Conservation (phyloP, 352 stramenopile genomes). For the Pythium oligandrum region DNA sequence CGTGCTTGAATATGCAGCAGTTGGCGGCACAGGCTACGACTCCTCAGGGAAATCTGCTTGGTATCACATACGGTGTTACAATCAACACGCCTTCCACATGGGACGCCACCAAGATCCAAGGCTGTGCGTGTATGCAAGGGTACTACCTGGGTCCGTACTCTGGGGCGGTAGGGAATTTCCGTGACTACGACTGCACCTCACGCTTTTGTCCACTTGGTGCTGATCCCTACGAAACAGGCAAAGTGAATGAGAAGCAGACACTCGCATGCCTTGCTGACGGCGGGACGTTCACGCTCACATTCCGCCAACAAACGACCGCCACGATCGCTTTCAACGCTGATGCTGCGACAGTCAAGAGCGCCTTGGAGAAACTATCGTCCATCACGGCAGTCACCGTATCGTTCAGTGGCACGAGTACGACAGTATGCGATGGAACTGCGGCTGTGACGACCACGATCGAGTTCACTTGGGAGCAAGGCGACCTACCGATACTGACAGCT, state of each 20-base stretch:
- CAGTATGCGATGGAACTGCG: slow-evolving; percentile 30
- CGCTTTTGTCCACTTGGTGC: slow-evolving; percentile 87
- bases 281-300: slow-evolving; percentile 64
- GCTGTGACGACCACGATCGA: slow-evolving; percentile 47
- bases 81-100: slow-evolving; percentile 58
- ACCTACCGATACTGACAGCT: slow-evolving; percentile 41
- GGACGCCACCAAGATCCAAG: slow-evolving; percentile 84
- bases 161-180: slow-evolving; percentile 44
- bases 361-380: slow-evolving; percentile 50
- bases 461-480: slow-evolving; percentile 67
- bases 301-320: slow-evolving; percentile 53
- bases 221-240: slow-evolving; percentile 67
- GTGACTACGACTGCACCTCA: slow-evolving; percentile 64
- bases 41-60: slow-evolving; percentile 33
- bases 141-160: slow-evolving; percentile 70
- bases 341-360: slow-evolving; percentile 30
- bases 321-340: slow-evolving; percentile 47
- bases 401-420: slow-evolving; percentile 26
- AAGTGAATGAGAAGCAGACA: slow-evolving; percentile 69
- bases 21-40: slow-evolving; percentile 35
- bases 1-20: slow-evolving; percentile 73
- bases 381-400: slow-evolving; percentile 50
- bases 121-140: slow-evolving; percentile 63
- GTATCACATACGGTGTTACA: slow-evolving; percentile 62
- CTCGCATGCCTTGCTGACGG: slow-evolving; percentile 47